Evolutionary conservation across 495 filamentous ascomycete species (phyloP).

Genomic region (Thermochaetoides thermophila): DNA sequence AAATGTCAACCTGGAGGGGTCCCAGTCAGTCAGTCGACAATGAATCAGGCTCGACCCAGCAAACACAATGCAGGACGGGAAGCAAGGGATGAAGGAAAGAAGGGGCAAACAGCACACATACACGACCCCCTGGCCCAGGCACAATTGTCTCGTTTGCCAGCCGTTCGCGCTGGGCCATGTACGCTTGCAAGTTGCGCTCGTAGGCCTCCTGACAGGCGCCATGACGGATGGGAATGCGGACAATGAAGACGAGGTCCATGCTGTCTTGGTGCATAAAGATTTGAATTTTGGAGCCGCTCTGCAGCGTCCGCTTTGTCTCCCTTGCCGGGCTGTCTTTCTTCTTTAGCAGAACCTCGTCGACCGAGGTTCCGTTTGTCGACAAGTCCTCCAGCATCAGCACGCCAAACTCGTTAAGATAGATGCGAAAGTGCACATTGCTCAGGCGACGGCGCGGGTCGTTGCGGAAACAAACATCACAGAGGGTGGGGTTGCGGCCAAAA

Average conservation of each 20-base stretch:
- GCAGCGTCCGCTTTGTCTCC: constrained; percentile 44
- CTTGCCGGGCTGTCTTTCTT: constrained; percentile 24
- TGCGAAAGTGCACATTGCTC: constrained; percentile 85
- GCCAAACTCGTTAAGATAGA: constrained; percentile 64
- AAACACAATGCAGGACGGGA: too few species aligned
- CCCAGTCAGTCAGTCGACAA: constrained; percentile 1
- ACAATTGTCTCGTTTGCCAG: constrained; percentile 28
- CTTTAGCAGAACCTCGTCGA: constrained; percentile 51
- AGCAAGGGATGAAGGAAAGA: not conserved
- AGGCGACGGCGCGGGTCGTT: constrained; percentile 45
- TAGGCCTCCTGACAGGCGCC: constrained; percentile 41
- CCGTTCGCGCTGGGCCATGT: constrained; percentile 21
- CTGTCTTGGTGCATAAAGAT: constrained; percentile 40
- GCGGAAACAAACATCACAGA: constrained; percentile 59
- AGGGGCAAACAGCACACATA: constrained; percentile 9
- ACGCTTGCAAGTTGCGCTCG: constrained; percentile 40
- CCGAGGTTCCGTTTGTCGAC: constrained; percentile 84
- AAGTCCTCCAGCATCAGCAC: constrained; percentile 81
- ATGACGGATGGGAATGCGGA: constrained; percentile 65
- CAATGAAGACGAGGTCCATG: constrained; percentile 57
- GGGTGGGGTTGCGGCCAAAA: constrained; percentile 62
- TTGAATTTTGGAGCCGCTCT: constrained; percentile 55
- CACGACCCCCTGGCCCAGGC: constrained; percentile 32
- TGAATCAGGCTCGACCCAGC: too few species aligned
- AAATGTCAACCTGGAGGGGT: constrained; percentile 17